Percentiles rank a stretch among this genome's conserved stretches.
phyloP scores from a whole-genome alignment of 164 flowering plant species.

The Stephania yunnanensis region DNA sequence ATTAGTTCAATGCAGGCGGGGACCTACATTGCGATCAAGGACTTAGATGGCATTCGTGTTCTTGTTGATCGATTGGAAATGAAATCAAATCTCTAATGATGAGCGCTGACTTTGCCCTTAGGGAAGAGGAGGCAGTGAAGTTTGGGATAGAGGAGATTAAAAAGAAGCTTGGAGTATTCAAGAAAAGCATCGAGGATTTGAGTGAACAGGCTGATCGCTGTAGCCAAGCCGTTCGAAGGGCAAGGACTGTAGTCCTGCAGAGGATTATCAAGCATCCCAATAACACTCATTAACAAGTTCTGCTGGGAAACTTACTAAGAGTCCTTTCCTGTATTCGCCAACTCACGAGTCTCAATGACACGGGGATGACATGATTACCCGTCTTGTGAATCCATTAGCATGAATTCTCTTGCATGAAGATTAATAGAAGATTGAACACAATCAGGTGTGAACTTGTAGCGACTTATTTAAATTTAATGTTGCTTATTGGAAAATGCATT shows the following conservation, averaged over 20 bases:
- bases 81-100: slow-evolving; percentile 48
- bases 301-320: slow-evolving; percentile 4
- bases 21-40: slow-evolving; percentile 48
- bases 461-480: not conserved
- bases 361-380: not conserved
- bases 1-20: slow-evolving; percentile 54
- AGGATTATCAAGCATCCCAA: slow-evolving; percentile 58
- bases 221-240: slow-evolving; percentile 48
- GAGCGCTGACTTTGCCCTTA: slow-evolving; percentile 48
- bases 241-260: slow-evolving; percentile 65
- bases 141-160: slow-evolving; percentile 70
- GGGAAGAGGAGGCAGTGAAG: slow-evolving; percentile 50
- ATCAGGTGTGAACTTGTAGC: not conserved
- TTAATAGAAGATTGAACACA: slow-evolving; percentile 1
- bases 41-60: slow-evolving; percentile 60
- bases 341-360: not conserved
- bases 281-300: slow-evolving; percentile 12
- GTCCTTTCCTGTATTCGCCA: slow-evolving; percentile 3
- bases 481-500: not conserved
- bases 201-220: slow-evolving; percentile 55
- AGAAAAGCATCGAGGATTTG: slow-evolving; percentile 55
- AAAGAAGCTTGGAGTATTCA: slow-evolving; percentile 48
- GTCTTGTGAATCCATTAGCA: slow-evolving; percentile 7
- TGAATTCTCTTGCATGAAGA: slow-evolving; percentile 8
- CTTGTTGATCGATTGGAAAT: slow-evolving; percentile 51